These are phyloP conservation scores for Coemansia sp. DNA, from an alignment of 192 early-diverging fungal genomes.

Conservation along the genomic window DNA sequence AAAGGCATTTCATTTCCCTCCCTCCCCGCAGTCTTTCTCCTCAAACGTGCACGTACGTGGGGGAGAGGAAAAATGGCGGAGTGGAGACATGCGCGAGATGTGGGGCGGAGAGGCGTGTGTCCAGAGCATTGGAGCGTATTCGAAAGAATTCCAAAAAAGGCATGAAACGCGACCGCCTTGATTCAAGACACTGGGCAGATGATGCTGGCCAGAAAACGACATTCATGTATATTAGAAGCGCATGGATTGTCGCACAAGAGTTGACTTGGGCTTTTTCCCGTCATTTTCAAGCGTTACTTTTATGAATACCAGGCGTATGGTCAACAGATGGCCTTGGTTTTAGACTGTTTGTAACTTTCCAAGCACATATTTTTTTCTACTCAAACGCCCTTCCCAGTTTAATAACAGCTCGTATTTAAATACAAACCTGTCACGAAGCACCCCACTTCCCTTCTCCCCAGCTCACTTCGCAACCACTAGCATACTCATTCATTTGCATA, in stretches of 20 bases:
- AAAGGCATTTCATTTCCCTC: neutral
- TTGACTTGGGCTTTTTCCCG: neutral
- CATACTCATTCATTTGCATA: slow-evolving; percentile 2
- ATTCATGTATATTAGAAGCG: neutral
- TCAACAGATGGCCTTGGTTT: neutral
- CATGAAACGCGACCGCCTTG: neutral
- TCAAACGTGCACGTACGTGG: neutral
- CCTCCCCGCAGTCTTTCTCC: neutral
- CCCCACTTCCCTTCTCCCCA: neutral
- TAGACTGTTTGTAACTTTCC: neutral
- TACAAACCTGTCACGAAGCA: neutral
- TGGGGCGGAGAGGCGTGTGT: neutral
- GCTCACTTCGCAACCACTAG: neutral
- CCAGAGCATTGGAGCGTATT: neutral
- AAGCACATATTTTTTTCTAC: neutral
- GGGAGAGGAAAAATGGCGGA: neutral
- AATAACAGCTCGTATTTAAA: neutral
- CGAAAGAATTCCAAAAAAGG: neutral
- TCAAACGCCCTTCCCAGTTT: neutral
- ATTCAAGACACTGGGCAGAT: neutral
- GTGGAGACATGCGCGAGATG: neutral
- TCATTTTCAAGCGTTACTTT: neutral
- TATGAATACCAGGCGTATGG: neutral
- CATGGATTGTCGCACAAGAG: neutral
- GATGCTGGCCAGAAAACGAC: too few species aligned